phyloP scores from a whole-genome alignment of 2,329 filamentous ascomycete species.

The Colletotrichum neosansevieriae region DNA sequence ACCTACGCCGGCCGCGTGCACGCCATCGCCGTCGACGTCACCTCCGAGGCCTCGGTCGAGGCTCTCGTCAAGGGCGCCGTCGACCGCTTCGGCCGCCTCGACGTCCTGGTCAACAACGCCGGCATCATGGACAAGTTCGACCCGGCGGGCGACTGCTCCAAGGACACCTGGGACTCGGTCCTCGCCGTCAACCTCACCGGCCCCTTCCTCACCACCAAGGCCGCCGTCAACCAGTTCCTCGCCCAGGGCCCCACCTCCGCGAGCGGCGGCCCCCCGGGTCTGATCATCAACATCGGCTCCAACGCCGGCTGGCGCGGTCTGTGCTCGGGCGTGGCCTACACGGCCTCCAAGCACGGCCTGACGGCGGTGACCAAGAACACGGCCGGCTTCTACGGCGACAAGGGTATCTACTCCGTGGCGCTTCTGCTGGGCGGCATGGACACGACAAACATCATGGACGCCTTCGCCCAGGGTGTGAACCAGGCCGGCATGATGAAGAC shows the following conservation, averaged over 20 bases:
- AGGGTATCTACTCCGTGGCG: conserved; percentile 57
- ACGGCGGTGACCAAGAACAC: conserved; percentile 69
- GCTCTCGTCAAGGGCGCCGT: conserved; percentile 31
- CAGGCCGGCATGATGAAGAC: conserved; percentile 48
- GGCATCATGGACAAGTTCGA: conserved; percentile 70
- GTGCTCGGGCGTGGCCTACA: conserved; percentile 61
- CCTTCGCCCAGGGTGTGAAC: conserved; percentile 53
- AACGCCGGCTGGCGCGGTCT: conserved; percentile 35
- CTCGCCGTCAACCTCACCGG: conserved; percentile 69
- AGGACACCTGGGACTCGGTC: conserved; percentile 64
- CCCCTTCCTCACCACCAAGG: conserved; percentile 64
- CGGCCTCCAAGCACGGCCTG: conserved; percentile 65
- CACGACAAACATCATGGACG: conserved; percentile 47
- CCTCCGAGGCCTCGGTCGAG: conserved; percentile 31
- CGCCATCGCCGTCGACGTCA: conserved; percentile 32
- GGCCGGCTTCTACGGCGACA: conserved; percentile 65
- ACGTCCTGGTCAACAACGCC: conserved; percentile 70
- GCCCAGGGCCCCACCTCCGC: conserved; percentile 46
- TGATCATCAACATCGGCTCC: conserved; percentile 45
- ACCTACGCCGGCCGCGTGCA: conserved; percentile 37
- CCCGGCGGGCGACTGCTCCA: conserved; percentile 61
- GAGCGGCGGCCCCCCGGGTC: conserved; percentile 34
- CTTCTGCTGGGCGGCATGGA: conserved; percentile 38
- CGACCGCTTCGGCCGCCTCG: conserved; percentile 47
- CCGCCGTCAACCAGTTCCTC: conserved; percentile 62